These are phyloP conservation scores for Coleophoma crateriformis DNA, from an alignment of 2,329 filamentous ascomycete species.

Conservation along the genomic window DNA sequence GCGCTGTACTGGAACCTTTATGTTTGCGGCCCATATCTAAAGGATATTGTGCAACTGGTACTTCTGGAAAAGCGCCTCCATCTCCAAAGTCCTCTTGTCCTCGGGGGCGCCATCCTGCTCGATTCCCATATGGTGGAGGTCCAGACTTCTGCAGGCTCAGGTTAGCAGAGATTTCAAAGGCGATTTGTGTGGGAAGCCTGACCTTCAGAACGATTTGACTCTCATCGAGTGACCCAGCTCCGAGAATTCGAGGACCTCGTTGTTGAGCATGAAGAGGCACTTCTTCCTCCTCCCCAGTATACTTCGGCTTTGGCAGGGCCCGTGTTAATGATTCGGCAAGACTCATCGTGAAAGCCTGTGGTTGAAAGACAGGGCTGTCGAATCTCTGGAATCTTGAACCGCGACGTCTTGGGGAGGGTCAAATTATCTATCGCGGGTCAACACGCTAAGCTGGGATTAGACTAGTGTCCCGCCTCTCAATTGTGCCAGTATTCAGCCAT, in stretches of 20 bases:
- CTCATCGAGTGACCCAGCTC: slow-evolving; percentile 74
- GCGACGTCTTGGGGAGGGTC: background rate
- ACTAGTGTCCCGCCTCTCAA: slow-evolving; percentile 2
- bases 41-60: slow-evolving; percentile 90
- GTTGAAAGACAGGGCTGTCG: slow-evolving; percentile 1
- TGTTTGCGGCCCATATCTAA: slow-evolving; percentile 88
- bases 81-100: slow-evolving; percentile 89
- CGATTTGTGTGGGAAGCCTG: slow-evolving; percentile 15
- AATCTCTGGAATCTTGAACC: background rate
- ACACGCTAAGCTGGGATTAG: slow-evolving; percentile 8
- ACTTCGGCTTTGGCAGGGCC: slow-evolving; percentile 83
- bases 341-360: slow-evolving; percentile 42
- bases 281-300: slow-evolving; percentile 85
- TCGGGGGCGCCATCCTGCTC: slow-evolving; percentile 86
- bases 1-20: slow-evolving; percentile 68
- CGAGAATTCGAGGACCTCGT: slow-evolving; percentile 77
- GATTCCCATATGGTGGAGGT: slow-evolving; percentile 82
- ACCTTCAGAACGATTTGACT: slow-evolving; percentile 78
- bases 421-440: background rate
- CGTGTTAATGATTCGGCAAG: slow-evolving; percentile 69
- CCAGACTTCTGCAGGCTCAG: slow-evolving; percentile 56
- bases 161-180: slow-evolving; percentile 9
- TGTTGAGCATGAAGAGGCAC: slow-evolving; percentile 64
- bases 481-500: too few relatives aligned
- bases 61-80: slow-evolving; percentile 92